These are phyloP conservation scores for Wilcoxina mikolae DNA, from an alignment of 495 filamentous ascomycete genomes.

Conservation along the genomic window DNA sequence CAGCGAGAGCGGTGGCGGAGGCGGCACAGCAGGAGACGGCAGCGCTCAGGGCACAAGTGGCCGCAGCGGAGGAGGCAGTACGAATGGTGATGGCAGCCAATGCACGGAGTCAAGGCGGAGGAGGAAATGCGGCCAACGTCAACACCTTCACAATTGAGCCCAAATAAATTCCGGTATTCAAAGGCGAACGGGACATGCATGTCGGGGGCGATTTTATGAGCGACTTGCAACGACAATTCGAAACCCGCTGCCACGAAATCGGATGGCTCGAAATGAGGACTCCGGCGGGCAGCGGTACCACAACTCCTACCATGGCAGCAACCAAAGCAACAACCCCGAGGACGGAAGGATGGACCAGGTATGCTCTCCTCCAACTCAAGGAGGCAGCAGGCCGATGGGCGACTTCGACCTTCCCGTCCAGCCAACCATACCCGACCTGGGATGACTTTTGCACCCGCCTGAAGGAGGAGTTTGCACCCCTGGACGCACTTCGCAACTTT, in stretches of 20 bases:
- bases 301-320: no score
- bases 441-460: background rate
- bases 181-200: background rate
- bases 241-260: background rate
- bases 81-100: no score
- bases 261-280: no score
- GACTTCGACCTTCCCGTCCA: background rate
- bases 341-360: background rate
- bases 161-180: no score
- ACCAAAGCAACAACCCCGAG: background rate
- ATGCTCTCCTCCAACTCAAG: background rate
- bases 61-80: no score
- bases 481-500: background rate
- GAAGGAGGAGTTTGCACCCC: background rate
- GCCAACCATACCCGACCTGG: background rate
- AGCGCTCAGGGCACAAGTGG: no score
- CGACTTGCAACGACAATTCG: background rate
- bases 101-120: no score
- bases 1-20: no score
- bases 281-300: no score
- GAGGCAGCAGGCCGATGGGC: background rate
- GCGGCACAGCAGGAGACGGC: no score
- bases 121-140: no score
- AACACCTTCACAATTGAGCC: no score
- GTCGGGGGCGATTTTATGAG: background rate